A percentile compares a stretch with the other conserved stretches of the same genome.
Evolutionary conservation across 78 protist species (phyloP).

Genomic region (Emiliania huxleyi): DNA sequence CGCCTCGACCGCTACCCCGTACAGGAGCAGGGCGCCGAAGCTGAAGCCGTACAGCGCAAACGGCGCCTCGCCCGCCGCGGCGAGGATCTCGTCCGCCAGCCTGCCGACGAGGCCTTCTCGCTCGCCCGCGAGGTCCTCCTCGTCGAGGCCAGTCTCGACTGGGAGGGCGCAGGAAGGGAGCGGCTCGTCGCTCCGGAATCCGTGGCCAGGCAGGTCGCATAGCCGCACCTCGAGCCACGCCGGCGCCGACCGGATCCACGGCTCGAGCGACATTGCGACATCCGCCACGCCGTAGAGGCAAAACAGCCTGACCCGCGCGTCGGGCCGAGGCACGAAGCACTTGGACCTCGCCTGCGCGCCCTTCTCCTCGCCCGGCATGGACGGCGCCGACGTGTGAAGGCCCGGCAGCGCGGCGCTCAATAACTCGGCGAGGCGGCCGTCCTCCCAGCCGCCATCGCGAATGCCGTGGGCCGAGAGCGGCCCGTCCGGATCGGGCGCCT

Average conservation of each 20-base stretch:
- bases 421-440: too few relatives aligned
- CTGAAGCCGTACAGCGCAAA: background rate
- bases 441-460: too few relatives aligned
- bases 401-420: too few relatives aligned
- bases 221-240: background rate
- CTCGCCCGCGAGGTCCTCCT: background rate
- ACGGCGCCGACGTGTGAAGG: too few relatives aligned
- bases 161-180: background rate
- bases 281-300: background rate
- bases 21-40: background rate
- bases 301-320: background rate
- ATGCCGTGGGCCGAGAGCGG: too few relatives aligned
- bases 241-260: background rate
- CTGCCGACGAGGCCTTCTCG: background rate
- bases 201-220: background rate
- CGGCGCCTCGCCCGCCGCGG: background rate
- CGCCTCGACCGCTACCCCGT: background rate
- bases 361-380: too few relatives aligned
- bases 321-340: too few relatives aligned
- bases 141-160: background rate
- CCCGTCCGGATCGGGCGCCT: too few relatives aligned
- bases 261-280: background rate
- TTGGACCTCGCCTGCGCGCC: too few relatives aligned
- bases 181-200: background rate
- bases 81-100: background rate